Evolutionary conservation across 2,329 filamentous ascomycete species (phyloP), one percentile per base, ranked within the genome.

Genomic region (Trichoderma atrobrunneum): DNA sequence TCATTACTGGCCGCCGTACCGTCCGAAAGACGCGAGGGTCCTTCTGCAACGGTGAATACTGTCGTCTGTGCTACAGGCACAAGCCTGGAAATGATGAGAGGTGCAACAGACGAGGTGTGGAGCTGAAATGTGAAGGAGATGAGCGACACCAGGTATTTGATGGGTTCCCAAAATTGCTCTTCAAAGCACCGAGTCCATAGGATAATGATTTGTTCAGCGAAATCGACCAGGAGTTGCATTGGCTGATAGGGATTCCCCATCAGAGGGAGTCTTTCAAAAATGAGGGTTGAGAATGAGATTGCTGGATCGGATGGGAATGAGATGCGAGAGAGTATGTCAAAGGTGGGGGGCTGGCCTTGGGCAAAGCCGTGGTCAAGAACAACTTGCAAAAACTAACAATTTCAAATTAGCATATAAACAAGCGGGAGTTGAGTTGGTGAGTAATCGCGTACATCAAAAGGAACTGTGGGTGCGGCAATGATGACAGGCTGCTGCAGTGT

Each of bases 101-200:
- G 86, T 2, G 88, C 88, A 14, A 91, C 86, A 7, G 85, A 83
- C 3, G 86, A 83, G 0, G 89, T 87, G 77, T 93, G 87, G 5
- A 89, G 83, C 60, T 89, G 86, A 5, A 94, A 81, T 1, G 90
- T 87, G 73, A 91, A 91, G 14, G 87, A 84, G 14, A 94, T 78
- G 39, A 93, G 83, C 26, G 91, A 87, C 26, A 92, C 83, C 4
- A 95, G 82, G 48, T 93, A 84, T 74, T 87, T 87, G 54, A 94
- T 84, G 0, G 92, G 91, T 12, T 84, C 83, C 77, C 90, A 89
- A 80, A 89, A 84, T 74, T 85, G 84, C 76, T 95, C 92, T 12
- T 87, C 83, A 7, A 91, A 81, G 78, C 92, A 94, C 24, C 85
- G 86, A 18, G 85, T 85, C 92, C 93, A 95, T 16, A 95, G 80